phyloP scores from a whole-genome alignment of 208 protist species.

The Trypanosoma grayi region DNA sequence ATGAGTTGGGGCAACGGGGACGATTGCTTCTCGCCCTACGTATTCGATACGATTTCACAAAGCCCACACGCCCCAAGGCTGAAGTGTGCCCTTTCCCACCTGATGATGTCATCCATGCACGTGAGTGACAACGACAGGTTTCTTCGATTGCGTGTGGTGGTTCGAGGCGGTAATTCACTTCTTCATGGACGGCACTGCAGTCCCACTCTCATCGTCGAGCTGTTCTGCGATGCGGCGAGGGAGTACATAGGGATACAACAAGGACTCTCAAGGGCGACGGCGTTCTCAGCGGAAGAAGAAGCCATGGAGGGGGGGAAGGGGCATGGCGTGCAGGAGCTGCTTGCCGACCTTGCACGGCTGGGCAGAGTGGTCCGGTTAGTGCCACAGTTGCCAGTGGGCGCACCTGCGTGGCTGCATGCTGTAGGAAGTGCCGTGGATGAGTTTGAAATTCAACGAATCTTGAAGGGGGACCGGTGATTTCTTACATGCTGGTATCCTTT shows the following conservation, averaged over 20 bases:
- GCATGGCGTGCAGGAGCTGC: slow-evolving; percentile 12
- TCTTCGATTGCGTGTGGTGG: slow-evolving; percentile 30
- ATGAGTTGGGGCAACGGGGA: slow-evolving; percentile 8
- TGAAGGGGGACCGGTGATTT: slow-evolving; percentile 24
- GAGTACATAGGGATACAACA: slow-evolving; percentile 30
- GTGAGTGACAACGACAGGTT: slow-evolving; percentile 20
- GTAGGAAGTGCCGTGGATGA: slow-evolving; percentile 42
- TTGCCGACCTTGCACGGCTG: slow-evolving; percentile 40
- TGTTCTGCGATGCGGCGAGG: slow-evolving; percentile 26
- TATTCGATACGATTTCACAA: slow-evolving; percentile 21
- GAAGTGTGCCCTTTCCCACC: slow-evolving; percentile 6
- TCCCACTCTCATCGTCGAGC: slow-evolving; percentile 7
- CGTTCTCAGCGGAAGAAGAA: background rate
- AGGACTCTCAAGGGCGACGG: background rate
- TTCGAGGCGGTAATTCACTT: slow-evolving; percentile 31
- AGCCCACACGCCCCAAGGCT: slow-evolving; percentile 19
- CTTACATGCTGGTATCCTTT: background rate
- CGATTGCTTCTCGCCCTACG: slow-evolving; percentile 17
- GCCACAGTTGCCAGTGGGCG: slow-evolving; percentile 10
- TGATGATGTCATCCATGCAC: slow-evolving; percentile 28
- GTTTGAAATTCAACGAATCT: slow-evolving; percentile 43
- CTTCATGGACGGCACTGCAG: slow-evolving; percentile 15
- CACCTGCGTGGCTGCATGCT: slow-evolving; percentile 30
- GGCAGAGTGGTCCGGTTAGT: slow-evolving; percentile 20
- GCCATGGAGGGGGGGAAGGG: slow-evolving; percentile 8